Evolutionary conservation across 2,329 filamentous ascomycete genomes (phyloP).

Genomic region (Drechslerella stenobrocha): DNA sequence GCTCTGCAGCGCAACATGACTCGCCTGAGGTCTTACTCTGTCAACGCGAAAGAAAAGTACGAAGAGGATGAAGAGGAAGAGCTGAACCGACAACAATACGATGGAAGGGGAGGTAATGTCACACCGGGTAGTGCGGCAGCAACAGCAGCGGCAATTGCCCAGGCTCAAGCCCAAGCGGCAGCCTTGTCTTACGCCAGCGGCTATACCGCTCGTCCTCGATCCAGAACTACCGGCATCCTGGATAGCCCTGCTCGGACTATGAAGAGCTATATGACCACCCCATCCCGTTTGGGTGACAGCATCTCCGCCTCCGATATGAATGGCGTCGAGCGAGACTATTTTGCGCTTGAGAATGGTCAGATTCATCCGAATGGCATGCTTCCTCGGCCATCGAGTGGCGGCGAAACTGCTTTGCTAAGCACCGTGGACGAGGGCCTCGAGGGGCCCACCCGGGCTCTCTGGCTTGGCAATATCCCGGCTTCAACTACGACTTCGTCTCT

Average conservation of each 20-base stretch:
- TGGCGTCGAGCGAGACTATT: slow-evolving; percentile 56
- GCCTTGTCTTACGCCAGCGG: slow-evolving; percentile 61
- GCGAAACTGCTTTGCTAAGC: slow-evolving; percentile 67
- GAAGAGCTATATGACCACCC: slow-evolving; percentile 75
- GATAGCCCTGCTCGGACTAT: slow-evolving; percentile 73
- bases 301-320: slow-evolving; percentile 75
- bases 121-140: slow-evolving; percentile 63
- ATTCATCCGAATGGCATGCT: slow-evolving; percentile 82
- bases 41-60: slow-evolving; percentile 98
- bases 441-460: slow-evolving; percentile 87
- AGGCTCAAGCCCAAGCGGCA: slow-evolving; percentile 63
- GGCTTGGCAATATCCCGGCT: slow-evolving; percentile 95
- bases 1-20: slow-evolving; percentile 75
- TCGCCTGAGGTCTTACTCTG: slow-evolving; percentile 93
- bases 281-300: slow-evolving; percentile 73
- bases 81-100: slow-evolving; percentile 60
- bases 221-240: slow-evolving; percentile 85
- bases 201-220: slow-evolving; percentile 80
- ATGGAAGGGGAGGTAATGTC: slow-evolving; percentile 63
- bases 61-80: slow-evolving; percentile 84
- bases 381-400: slow-evolving; percentile 67
- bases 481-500: slow-evolving; percentile 95
- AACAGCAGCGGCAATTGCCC: slow-evolving; percentile 64
- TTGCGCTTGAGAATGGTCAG: slow-evolving; percentile 67
- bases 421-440: slow-evolving; percentile 76